Evolutionary conservation across 208 protist species (phyloP), one percentile per base, ranked within the genome.

Genomic region (Trypanosoma platydactyli): DNA sequence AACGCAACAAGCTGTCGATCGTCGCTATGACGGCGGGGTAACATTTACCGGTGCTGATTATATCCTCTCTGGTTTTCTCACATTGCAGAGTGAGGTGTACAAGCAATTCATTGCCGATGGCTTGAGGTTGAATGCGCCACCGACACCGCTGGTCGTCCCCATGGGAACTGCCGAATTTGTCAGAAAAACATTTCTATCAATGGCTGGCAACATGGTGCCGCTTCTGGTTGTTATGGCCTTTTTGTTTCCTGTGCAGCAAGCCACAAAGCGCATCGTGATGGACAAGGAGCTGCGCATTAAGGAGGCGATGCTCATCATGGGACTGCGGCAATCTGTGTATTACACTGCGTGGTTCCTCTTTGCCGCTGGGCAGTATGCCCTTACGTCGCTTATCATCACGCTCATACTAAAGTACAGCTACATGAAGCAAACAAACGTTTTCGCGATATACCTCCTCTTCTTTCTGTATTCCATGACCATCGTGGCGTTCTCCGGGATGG

Each of bases 261-360:
- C 86, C 74, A 86, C 83, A 29, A 90, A 86, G 72, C 82, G 83
- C 20, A 75, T 95, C 41, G 89, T 95, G 35, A 46, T 88, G 42
- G 87, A 95, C 62, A 95, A 95, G 73, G 90, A 95, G 68, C 49
- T 92, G 59, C 84, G 84, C 12, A 64, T 95, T n/a, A 79, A 85
- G 6, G 83, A 95, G 69, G 80, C 81, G 30, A 84, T 94, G 80
- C 72, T 91, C 33, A 94, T 95, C 69, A 95, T 95, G 89, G 89
- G 89, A 20, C 64, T 95, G 6, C 71, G 66, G 16, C 68, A 88
- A 71, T n/a, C 51, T 4, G 71, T 81, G 24, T 80, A 91, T 72
- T 91, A 90, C 63, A 46, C 79, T 12, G 55, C 62, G 6, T 92
- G 80, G 80, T 80, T 86, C 40, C 6, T 93, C 20, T 64, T 91